Percentiles rank a stretch among this genome's conserved stretches.
Conservation (phyloP, 768 basidiomycete genomes). For the Pleurotus cornucopiae region DNA sequence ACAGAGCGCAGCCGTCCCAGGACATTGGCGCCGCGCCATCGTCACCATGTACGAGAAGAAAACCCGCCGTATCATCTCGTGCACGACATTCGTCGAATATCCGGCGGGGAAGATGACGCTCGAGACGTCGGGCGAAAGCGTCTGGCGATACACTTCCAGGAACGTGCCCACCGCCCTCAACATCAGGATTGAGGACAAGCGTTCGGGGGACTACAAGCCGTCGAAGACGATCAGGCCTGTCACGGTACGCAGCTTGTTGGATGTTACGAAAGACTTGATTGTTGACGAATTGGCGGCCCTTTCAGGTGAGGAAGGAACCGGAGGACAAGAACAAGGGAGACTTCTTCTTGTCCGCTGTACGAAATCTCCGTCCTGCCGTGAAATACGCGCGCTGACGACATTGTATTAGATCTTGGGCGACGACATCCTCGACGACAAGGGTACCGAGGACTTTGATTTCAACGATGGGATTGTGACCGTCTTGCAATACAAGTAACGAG, state of each 20-base stretch:
- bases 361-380: background rate
- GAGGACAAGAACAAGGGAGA: background rate
- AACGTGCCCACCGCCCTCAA: background rate
- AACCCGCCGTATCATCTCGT: background rate
- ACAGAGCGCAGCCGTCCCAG: background rate
- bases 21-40: background rate
- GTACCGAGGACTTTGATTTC: background rate
- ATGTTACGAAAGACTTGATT: too few species aligned
- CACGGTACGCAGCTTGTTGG: background rate
- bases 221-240: background rate
- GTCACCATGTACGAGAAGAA: slow-evolving; percentile 1
- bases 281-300: background rate
- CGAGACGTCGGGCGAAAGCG: background rate
- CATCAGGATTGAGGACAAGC: background rate
- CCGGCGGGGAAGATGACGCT: background rate
- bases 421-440: background rate
- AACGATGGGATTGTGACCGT: background rate
- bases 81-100: background rate
- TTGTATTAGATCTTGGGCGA: background rate
- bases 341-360: background rate
- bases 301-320: background rate
- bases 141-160: background rate
- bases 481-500: background rate
- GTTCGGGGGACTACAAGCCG: background rate
- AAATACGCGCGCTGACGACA: background rate